phyloP scores from a whole-genome alignment of 768 basidiomycete species.

The Hysterangium stoloniferum region DNA sequence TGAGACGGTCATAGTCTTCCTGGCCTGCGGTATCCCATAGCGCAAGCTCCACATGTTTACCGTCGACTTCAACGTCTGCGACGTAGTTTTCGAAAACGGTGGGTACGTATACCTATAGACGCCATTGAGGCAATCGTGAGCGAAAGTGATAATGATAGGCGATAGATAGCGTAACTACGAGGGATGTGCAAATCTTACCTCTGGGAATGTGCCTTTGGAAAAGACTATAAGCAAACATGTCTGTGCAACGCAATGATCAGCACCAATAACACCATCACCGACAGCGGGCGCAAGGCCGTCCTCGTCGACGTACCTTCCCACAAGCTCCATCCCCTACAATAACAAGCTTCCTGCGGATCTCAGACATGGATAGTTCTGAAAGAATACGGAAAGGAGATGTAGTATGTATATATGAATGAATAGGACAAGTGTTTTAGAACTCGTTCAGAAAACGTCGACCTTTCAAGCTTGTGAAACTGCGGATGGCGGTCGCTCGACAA shows the following conservation, averaged over 20 bases:
- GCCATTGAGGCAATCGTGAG: slow-evolving; percentile 1
- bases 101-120: slow-evolving; percentile 86
- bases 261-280: too few relatives aligned
- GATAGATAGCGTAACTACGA: background rate
- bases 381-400: background rate
- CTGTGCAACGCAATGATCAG: slow-evolving; percentile 37
- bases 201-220: slow-evolving; percentile 94
- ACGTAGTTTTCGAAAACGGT: slow-evolving; percentile 99
- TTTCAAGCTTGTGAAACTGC: too few relatives aligned
- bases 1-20: slow-evolving; percentile 97
- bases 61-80: slow-evolving; percentile 97
- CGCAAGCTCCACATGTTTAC: slow-evolving; percentile 96
- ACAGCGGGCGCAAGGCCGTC: too few relatives aligned
- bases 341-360: slow-evolving; percentile 97
- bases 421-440: too few relatives aligned
- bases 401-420: background rate
- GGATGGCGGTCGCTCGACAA: slow-evolving; percentile 3
- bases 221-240: slow-evolving; percentile 94
- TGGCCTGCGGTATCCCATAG: slow-evolving; percentile 99
- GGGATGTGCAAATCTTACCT: slow-evolving; percentile 43
- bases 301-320: slow-evolving; percentile 75
- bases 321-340: slow-evolving; percentile 99
- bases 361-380: slow-evolving; percentile 55
- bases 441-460: too few relatives aligned
- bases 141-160: background rate